Conservation (phyloP, 345 rosid species). For the Euphorbia tirucalli region DNA sequence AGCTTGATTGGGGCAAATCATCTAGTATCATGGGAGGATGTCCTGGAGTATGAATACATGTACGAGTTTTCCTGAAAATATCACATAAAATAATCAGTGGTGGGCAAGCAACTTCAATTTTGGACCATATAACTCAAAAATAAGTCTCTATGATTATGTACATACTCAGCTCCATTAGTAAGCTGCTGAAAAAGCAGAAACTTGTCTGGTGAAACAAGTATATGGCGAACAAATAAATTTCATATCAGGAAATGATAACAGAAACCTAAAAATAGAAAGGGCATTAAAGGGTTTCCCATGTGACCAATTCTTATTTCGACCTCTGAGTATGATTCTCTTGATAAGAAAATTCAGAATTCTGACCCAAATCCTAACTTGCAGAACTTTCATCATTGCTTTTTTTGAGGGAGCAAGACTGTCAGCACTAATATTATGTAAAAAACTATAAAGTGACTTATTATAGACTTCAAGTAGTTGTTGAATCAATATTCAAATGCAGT, state of each 20-base stretch:
- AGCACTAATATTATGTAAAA: not conserved
- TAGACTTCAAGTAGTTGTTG: not conserved
- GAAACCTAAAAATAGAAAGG: not conserved
- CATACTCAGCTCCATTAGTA: not conserved
- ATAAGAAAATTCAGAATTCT: not conserved
- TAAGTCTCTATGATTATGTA: too few relatives aligned
- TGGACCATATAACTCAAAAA: slow-evolving; percentile 1
- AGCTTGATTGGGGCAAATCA: slow-evolving; percentile 48
- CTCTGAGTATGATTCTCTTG: not conserved
- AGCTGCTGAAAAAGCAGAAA: not conserved
- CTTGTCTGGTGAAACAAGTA: not conserved
- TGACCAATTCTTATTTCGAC: not conserved
- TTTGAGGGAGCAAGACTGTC: not conserved
- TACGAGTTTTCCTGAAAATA: slow-evolving; percentile 77
- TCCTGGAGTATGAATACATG: slow-evolving; percentile 90
- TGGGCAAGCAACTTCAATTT: not conserved
- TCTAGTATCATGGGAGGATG: slow-evolving; percentile 60
- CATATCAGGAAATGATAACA: not conserved
- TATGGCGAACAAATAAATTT: not conserved
- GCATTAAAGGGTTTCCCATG: not conserved
- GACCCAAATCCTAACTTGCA: not conserved
- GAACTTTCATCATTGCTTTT: not conserved
- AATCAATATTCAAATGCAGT: not conserved
- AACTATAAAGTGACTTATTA: not conserved
- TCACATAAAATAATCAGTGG: slow-evolving; percentile 4